A percentile compares a stretch with the other conserved stretches of the same genome.
These are phyloP conservation scores for Bolboschoenoplectus hybrid DNA, from an alignment of 202 grass and related monocot species.

Conservation along the genomic window DNA sequence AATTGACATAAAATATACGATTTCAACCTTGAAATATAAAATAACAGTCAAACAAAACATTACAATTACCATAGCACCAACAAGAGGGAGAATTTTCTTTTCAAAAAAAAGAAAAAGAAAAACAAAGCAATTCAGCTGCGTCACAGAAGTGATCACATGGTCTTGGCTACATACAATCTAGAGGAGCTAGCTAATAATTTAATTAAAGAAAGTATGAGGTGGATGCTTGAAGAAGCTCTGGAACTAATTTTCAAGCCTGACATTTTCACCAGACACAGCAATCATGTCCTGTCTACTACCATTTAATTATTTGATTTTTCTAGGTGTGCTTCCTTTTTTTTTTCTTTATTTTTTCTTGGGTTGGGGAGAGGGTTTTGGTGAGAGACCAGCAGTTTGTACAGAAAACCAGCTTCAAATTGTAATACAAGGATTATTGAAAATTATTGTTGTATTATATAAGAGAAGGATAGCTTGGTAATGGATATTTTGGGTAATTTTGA, in stretches of 20 bases:
- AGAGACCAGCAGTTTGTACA: too few relatives aligned
- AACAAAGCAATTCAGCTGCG: not conserved
- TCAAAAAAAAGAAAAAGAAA: not conserved
- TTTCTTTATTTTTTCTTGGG: not conserved
- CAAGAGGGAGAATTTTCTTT: not conserved
- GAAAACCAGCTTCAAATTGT: too few relatives aligned
- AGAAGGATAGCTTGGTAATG: too few relatives aligned
- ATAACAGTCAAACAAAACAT: too few relatives aligned
- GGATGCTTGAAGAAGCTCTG: not conserved
- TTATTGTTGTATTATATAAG: too few relatives aligned
- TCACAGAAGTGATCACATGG: not conserved
- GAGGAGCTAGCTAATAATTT: not conserved
- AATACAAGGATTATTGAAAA: too few relatives aligned
- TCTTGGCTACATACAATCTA: not conserved
- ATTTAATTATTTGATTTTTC: not conserved
- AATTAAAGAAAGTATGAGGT: too few relatives aligned
- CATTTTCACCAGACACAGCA: not conserved
- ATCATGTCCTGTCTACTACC: not conserved
- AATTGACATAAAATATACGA: too few relatives aligned
- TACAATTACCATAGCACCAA: too few relatives aligned
- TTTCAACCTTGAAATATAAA: too few relatives aligned
- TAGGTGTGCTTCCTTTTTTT: not conserved
- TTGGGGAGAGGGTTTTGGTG: too few relatives aligned
- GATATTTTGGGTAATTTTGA: too few relatives aligned
- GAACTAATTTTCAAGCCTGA: not conserved